Conservation (phyloP, 257 asterid species). For the Buddleja alternifolia region DNA sequence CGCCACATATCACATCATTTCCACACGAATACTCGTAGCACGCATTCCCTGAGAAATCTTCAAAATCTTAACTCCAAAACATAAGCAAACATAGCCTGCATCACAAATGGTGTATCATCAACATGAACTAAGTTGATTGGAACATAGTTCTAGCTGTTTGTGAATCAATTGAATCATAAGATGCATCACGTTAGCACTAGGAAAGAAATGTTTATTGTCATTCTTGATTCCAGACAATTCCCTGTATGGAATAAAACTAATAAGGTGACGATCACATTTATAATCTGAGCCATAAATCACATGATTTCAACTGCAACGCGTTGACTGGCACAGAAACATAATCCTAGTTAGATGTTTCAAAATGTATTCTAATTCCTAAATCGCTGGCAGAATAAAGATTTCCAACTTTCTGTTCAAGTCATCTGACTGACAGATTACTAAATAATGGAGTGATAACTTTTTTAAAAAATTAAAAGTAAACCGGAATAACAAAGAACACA, state of each 20-base stretch:
- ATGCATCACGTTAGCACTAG: neutral
- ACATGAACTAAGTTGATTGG: neutral
- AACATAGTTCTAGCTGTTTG: neutral
- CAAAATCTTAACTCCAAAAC: too few relatives aligned
- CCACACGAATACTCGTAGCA: too few relatives aligned
- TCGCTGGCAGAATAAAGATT: neutral
- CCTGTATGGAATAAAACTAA: neutral
- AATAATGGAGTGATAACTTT: neutral
- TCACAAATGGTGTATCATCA: neutral
- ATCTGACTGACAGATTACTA: constrained; percentile 2
- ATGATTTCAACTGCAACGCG: neutral
- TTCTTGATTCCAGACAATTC: constrained; percentile 5
- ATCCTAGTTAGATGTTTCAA: neutral
- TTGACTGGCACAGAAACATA: neutral
- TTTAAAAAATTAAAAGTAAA: neutral
- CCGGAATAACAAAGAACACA: neutral
- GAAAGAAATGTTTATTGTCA: neutral
- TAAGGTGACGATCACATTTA: neutral
- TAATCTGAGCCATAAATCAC: neutral
- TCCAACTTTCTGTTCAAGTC: neutral
- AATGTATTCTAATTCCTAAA: constrained; percentile 12
- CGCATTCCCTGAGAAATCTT: too few relatives aligned
- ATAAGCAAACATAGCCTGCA: too few relatives aligned
- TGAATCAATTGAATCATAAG: neutral
- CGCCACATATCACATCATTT: too few relatives aligned